These are phyloP conservation scores for Sclerotiophoma versabilis DNA, from an alignment of 2,329 filamentous ascomycete species.

Conservation along the genomic window DNA sequence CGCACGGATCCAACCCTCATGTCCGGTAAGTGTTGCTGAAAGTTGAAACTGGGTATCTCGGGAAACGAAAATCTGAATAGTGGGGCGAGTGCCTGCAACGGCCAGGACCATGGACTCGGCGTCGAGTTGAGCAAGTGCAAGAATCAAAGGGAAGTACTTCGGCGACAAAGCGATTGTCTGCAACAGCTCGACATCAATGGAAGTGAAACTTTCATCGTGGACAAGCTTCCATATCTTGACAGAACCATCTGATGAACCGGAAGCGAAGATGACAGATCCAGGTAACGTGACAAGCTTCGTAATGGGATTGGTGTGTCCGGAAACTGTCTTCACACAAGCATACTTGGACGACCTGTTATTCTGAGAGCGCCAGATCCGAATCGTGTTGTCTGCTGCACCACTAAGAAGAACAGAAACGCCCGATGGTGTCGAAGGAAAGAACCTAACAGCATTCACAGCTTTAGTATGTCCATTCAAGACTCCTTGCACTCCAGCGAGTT, in stretches of 20 bases:
- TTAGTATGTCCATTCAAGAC: constrained; percentile 80
- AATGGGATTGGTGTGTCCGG: constrained; percentile 75
- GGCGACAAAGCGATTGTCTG: constrained; percentile 73
- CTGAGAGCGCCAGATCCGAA: constrained; percentile 67
- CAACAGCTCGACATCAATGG: constrained; percentile 34
- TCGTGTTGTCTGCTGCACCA: constrained; percentile 79
- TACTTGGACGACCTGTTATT: constrained; percentile 43
- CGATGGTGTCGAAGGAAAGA: constrained; percentile 65
- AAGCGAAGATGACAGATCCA: constrained; percentile 60
- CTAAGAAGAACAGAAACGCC: constrained; percentile 70
- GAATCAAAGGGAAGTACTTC: constrained; percentile 80
- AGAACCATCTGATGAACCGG: constrained; percentile 68
- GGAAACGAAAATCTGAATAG: constrained; percentile 80
- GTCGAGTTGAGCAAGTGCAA: constrained; percentile 72
- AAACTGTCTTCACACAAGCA: constrained; percentile 57
- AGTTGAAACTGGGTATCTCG: constrained; percentile 67
- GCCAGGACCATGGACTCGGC: constrained; percentile 71
- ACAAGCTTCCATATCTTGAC: constrained; percentile 73
- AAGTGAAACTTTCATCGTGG: constrained; percentile 36
- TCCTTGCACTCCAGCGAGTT: constrained; percentile 65
- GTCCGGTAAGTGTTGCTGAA: constrained; percentile 80
- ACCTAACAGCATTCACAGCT: constrained; percentile 82
- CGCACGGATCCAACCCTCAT: constrained; percentile 94
- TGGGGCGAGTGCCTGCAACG: constrained; percentile 81
- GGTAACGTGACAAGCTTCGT: constrained; percentile 65